Evolutionary conservation across 345 rosid species (phyloP), one percentile per base, ranked within the genome.

Genomic region (Trapa incisa): DNA sequence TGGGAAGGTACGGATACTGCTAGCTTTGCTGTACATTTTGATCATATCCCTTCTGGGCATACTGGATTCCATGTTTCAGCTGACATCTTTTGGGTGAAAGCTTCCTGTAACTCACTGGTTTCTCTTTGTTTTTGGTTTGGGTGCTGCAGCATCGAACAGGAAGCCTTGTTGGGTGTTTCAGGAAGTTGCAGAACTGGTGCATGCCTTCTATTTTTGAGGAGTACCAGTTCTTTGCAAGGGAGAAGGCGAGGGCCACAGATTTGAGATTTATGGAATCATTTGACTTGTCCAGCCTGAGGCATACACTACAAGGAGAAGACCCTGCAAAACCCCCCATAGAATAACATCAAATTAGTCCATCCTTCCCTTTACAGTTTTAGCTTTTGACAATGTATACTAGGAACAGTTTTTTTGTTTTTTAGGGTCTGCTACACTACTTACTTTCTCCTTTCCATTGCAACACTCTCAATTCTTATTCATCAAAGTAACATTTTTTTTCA

Each of bases 171-270:
- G 94, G 94, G 0, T 87, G 96, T 78, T 73, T 86, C 47, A 83
- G 94, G 67, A 89, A 89, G 69, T 68, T 87, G 70, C 91, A 87
- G 67, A 87, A 80, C 72, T 87, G 94, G 96, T 90, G 92, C 57
- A 73, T 87, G 13, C 74, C 96, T 3, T 84, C 89, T 0, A 80
- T 87, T 35, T 86, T 87, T 65, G 92, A 86, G 15, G 94, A 90
- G 80, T 87, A 90, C 85, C 89, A 82, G 71, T 76, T 88, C 53
- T 84, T 86, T 41, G 96, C 96, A 0, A 89, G 80, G 1, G 75
- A 84, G 0, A 87, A 87, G 75, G 76, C 88, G 36, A 83, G 94
- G 72, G 77, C 82, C 4, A 83, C 88, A 35, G 96, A 87, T 71
- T 85, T 86, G 75, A 81, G 89, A 73, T 90, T 90, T 71, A 78